Percentiles rank a stretch among this genome's conserved stretches.
These are phyloP conservation scores for Alectoria sarmentosa DNA, from an alignment of 495 filamentous ascomycete genomes.

Conservation along the genomic window DNA sequence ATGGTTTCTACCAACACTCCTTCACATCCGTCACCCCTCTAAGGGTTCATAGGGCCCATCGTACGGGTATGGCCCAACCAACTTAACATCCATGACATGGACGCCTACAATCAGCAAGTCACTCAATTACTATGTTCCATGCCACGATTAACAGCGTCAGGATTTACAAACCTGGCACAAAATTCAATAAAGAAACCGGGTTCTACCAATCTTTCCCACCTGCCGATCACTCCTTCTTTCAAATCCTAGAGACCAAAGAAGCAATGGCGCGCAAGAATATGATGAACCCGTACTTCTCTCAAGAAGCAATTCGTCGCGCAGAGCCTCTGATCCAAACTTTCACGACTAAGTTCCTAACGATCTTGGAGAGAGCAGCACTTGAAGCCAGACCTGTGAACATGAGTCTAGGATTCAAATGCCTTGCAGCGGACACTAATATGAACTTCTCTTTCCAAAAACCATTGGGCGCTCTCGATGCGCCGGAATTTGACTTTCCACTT, in stretches of 20 bases:
- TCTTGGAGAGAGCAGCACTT: background rate
- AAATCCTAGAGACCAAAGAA: background rate
- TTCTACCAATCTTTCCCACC: conserved; percentile 3
- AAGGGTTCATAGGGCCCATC: background rate
- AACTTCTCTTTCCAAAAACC: conserved; percentile 11
- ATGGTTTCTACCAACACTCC: background rate
- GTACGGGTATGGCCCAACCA: background rate
- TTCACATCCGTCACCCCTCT: background rate
- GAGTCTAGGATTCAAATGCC: conserved; percentile 2
- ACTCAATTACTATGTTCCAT: background rate
- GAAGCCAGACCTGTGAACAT: conserved; percentile 4
- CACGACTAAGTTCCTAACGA: background rate
- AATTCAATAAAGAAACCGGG: background rate
- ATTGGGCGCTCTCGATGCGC: conserved; percentile 9
- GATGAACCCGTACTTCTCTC: conserved; percentile 1
- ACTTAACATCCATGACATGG: background rate
- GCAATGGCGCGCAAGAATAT: background rate
- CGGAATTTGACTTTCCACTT: conserved; percentile 4
- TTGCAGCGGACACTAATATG: conserved; percentile 8
- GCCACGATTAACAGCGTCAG: background rate
- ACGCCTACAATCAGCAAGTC: background rate
- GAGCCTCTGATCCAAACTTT: background rate
- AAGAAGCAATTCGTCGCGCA: background rate
- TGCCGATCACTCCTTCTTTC: background rate
- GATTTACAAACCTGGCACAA: background rate